Conservation (phyloP, 202 grass and related monocot genomes). For the Panicum virgatum region DNA sequence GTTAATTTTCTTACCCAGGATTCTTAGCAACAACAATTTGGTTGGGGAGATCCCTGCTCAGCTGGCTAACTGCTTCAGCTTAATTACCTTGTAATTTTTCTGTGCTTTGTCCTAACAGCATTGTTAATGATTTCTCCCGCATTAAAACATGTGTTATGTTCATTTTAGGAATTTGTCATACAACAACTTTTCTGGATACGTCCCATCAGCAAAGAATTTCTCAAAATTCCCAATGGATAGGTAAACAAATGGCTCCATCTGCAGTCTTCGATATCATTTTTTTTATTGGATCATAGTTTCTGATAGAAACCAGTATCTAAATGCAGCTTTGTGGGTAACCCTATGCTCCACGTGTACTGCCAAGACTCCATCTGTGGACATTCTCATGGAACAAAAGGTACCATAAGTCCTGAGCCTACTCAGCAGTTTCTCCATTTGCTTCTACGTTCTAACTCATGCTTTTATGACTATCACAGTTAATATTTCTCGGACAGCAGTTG, state of each 20-base stretch:
- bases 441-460: constrained; percentile 18
- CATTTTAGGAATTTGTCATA: constrained; percentile 84
- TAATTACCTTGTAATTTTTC: constrained; percentile 75
- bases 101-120: background rate
- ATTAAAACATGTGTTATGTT: constrained; percentile 21
- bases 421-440: background rate
- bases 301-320: constrained; percentile 27
- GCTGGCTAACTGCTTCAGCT: constrained; percentile 89
- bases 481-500: constrained; percentile 69
- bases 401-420: constrained; percentile 8
- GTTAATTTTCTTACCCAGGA: constrained; percentile 54
- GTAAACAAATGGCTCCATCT: constrained; percentile 24
- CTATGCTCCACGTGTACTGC: constrained; percentile 63
- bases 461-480: constrained; percentile 50
- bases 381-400: constrained; percentile 71
- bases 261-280: background rate
- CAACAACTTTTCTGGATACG: constrained; percentile 87
- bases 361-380: constrained; percentile 58
- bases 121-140: constrained; percentile 7
- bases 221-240: constrained; percentile 88
- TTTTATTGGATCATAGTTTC: background rate
- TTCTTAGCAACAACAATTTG: constrained; percentile 93
- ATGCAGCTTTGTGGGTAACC: constrained; percentile 85
- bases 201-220: constrained; percentile 79
- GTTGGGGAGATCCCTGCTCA: constrained; percentile 85